phyloP scores from a whole-genome alignment of 352 stramenopile genomes.

The Globisporangium polare region DNA sequence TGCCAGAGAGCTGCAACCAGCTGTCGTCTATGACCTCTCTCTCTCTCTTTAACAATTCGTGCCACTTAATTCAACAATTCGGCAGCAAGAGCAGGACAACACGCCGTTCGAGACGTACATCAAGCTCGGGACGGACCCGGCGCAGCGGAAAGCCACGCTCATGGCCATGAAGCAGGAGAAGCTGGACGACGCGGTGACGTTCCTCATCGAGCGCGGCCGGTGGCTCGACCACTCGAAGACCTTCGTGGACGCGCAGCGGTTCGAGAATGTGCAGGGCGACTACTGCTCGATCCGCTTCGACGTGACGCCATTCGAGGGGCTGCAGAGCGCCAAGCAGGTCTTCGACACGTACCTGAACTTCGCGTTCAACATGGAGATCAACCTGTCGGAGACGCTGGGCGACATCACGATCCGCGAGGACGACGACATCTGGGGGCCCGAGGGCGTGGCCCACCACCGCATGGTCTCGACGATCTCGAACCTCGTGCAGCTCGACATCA shows the following conservation, averaged over 20 bases:
- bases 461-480: conserved; percentile 27
- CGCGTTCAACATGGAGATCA: conserved; percentile 49
- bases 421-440: conserved; percentile 25
- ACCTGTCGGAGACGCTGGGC: conserved; percentile 36
- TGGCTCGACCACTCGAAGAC: conserved; percentile 29
- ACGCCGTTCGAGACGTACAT: conserved; percentile 32
- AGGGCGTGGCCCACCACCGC: conserved; percentile 30
- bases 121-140: conserved; percentile 20
- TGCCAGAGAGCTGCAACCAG: neutral
- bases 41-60: neutral
- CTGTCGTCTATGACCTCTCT: too few relatives aligned
- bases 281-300: conserved; percentile 35
- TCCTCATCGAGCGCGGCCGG: conserved; percentile 31
- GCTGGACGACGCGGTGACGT: conserved; percentile 31
- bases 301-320: conserved; percentile 34
- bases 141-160: conserved; percentile 26
- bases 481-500: conserved; percentile 29
- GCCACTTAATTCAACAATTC: neutral
- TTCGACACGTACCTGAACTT: conserved; percentile 48
- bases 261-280: conserved; percentile 30
- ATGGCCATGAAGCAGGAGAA: conserved; percentile 32
- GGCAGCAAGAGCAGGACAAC: conserved; percentile 25
- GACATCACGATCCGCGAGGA: conserved; percentile 51
- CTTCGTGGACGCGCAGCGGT: conserved; percentile 35
- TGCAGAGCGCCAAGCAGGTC: conserved; percentile 27